A percentile compares a stretch with the other conserved stretches of the same genome.
These are phyloP conservation scores for Omphalotus olearius DNA, from an alignment of 1,284 basidiomycete genomes.

Conservation along the genomic window DNA sequence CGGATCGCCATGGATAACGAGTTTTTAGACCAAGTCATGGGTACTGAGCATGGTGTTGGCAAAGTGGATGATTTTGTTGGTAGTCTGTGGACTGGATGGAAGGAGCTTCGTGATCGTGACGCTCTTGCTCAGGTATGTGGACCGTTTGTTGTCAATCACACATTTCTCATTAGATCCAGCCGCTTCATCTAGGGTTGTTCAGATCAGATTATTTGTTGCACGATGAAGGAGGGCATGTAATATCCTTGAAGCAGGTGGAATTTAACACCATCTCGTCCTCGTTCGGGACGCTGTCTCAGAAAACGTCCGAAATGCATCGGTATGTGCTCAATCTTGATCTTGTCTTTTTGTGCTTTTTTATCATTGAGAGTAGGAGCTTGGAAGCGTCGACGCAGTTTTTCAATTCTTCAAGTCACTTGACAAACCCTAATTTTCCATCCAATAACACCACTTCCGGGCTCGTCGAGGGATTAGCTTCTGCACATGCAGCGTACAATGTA, in stretches of 20 bases:
- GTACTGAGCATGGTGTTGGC: slow-evolving; percentile 67
- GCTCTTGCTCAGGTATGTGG: slow-evolving; percentile 33
- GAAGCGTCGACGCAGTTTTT: slow-evolving; percentile 64
- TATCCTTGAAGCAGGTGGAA: slow-evolving; percentile 90
- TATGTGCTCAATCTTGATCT: slow-evolving; percentile 27
- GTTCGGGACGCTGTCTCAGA: slow-evolving; percentile 82
- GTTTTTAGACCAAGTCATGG: slow-evolving; percentile 85
- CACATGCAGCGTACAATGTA: slow-evolving; percentile 72
- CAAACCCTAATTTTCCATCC: slow-evolving; percentile 57
- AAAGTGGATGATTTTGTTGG: slow-evolving; percentile 87
- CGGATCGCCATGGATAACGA: slow-evolving; percentile 75
- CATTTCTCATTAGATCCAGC: slow-evolving; percentile 36
- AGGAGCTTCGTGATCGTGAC: slow-evolving; percentile 60
- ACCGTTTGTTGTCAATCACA: not conserved
- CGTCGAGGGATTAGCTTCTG: slow-evolving; percentile 74
- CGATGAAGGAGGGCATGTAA: slow-evolving; percentile 33
- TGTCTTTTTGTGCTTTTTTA: not conserved
- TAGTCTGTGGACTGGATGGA: slow-evolving; percentile 85
- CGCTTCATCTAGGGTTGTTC: slow-evolving; percentile 88
- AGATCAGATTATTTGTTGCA: slow-evolving; percentile 96
- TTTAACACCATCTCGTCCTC: slow-evolving; percentile 97
- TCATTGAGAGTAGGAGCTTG: slow-evolving; percentile 56
- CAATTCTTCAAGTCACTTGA: slow-evolving; percentile 50
- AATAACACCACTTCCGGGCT: slow-evolving; percentile 77
- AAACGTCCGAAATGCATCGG: slow-evolving; percentile 76